phyloP scores from a whole-genome alignment of 2,329 filamentous ascomycete species.

The Stachybotrys chlorohalonatus region DNA sequence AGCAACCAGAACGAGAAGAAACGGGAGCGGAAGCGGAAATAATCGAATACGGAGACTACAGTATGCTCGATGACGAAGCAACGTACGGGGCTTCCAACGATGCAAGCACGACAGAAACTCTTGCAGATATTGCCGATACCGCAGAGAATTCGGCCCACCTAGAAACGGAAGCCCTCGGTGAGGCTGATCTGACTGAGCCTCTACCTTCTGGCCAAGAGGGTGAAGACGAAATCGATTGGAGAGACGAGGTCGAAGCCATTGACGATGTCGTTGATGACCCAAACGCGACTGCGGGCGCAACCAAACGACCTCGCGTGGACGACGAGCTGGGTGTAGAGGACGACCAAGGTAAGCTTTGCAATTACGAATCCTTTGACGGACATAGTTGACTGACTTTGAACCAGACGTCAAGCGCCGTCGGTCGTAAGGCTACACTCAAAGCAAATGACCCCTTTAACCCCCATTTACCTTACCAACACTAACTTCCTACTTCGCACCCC shows the following conservation, averaged over 20 bases:
- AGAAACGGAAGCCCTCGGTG: conserved; percentile 9
- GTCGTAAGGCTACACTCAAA: conserved; percentile 13
- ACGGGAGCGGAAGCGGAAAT: conserved; percentile 4
- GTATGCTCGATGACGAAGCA: conserved; percentile 5
- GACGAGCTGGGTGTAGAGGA: conserved; percentile 22
- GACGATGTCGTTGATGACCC: conserved; percentile 6
- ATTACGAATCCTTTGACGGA: background rate
- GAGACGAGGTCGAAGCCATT: conserved; percentile 12
- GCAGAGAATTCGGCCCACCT: conserved; percentile 13
- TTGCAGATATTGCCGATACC: conserved; percentile 21
- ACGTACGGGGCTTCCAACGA: conserved; percentile 8
- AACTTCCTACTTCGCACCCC: background rate
- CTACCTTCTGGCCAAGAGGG: conserved; percentile 9
- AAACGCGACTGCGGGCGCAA: conserved; percentile 10
- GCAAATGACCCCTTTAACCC: background rate
- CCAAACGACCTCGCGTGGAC: conserved; percentile 17
- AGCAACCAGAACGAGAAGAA: background rate
- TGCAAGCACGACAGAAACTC: conserved; percentile 21
- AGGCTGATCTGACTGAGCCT: conserved; percentile 12
- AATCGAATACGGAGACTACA: conserved; percentile 2
- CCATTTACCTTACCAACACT: background rate
- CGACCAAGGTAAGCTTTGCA: conserved; percentile 17
- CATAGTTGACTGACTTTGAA: conserved; percentile 17
- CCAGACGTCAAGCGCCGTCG: conserved; percentile 44
- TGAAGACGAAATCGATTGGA: conserved; percentile 20